Evolutionary conservation across 2,329 filamentous ascomycete species (phyloP), one percentile per base, ranked within the genome.

Genomic region (Talaromyces rugulosus): DNA sequence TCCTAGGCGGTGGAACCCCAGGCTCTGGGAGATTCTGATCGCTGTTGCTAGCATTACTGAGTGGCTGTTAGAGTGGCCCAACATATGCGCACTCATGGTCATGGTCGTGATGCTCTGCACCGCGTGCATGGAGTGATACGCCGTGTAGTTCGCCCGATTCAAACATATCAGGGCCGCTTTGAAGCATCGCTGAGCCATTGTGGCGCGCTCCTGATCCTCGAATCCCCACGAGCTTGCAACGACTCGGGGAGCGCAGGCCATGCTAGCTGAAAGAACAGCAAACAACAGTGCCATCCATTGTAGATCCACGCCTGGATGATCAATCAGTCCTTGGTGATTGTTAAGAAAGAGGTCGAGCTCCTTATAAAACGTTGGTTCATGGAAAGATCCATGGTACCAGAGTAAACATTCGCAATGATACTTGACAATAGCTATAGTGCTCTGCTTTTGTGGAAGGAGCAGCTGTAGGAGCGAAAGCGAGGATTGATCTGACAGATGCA

Each of bases 21-120:
- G 70, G 0, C 77, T 76, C 66, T 81, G 79, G 2, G 80, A 80
- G 51, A 83, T 81, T 7, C 80, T 74, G 5, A 79, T 70, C 2
- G 77, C 80, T 0, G 79, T 75, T 2, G 77, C 78, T 8, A 82
- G 72, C 23, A 80, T 72, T 1, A 81, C 77, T 4, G 75, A 77
- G 62, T 81, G 80, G 50, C 77, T 78, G 64, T 81, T 81, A 6
- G 79, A 79, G 28, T 77, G 78, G 1, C 81, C 81, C 1, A 83
- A 72, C 16, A 81, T 69, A 67, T 84, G 81, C 8, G 80, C 81
- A 8, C 78, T 78, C 3, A 81, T 78, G n/a, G 81, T 81, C 33
- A 81, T 69, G 1, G 77, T 79, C 9, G 78, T 71, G 44, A 84
- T 80, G 4, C 81, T 76, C 65, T 83, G 77, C 3, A 82, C 73